Evolutionary conservation across 768 basidiomycete genomes (phyloP).

Genomic region (Trametes gibbosa): DNA sequence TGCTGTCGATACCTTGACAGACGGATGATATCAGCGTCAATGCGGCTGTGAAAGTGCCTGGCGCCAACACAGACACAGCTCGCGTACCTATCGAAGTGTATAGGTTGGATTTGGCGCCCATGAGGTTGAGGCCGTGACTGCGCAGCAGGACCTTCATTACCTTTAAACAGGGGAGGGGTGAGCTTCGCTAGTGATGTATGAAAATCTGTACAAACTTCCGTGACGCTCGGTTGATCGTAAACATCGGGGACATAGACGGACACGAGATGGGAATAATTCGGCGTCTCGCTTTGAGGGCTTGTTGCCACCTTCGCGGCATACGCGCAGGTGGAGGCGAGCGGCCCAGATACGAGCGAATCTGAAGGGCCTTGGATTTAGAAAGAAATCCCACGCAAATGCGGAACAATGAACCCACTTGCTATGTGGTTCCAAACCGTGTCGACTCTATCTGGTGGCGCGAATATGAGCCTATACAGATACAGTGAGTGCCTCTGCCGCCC

Average conservation of each 20-base stretch:
- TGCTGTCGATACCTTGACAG: slow-evolving; percentile 65
- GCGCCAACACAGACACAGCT: not conserved
- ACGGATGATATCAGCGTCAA: not conserved
- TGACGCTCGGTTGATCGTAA: slow-evolving; percentile 59
- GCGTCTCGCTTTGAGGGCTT: slow-evolving; percentile 43
- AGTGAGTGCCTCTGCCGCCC: not conserved
- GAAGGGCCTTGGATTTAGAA: not conserved
- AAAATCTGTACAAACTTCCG: slow-evolving; percentile 39
- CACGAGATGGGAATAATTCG: slow-evolving; percentile 61
- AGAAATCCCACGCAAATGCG: not conserved
- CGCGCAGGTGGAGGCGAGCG: slow-evolving; percentile 57
- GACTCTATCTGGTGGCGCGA: slow-evolving; percentile 58
- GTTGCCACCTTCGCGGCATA: slow-evolving; percentile 66
- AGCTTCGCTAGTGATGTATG: not conserved
- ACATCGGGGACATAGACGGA: slow-evolving; percentile 73
- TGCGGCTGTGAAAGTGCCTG: not conserved
- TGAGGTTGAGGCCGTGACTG: slow-evolving; percentile 61
- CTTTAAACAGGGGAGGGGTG: slow-evolving; percentile 32
- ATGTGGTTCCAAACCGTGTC: slow-evolving; percentile 61
- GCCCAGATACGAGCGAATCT: slow-evolving; percentile 68
- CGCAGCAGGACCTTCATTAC: slow-evolving; percentile 68
- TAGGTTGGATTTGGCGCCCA: slow-evolving; percentile 69
- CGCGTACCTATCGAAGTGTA: slow-evolving; percentile 58
- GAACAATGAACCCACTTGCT: slow-evolving; percentile 46
- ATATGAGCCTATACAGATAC: slow-evolving; percentile 53